Percentiles rank a stretch among this genome's conserved stretches.
Evolutionary conservation across 768 basidiomycete species (phyloP).

Genomic region (Ramaria sp.): DNA sequence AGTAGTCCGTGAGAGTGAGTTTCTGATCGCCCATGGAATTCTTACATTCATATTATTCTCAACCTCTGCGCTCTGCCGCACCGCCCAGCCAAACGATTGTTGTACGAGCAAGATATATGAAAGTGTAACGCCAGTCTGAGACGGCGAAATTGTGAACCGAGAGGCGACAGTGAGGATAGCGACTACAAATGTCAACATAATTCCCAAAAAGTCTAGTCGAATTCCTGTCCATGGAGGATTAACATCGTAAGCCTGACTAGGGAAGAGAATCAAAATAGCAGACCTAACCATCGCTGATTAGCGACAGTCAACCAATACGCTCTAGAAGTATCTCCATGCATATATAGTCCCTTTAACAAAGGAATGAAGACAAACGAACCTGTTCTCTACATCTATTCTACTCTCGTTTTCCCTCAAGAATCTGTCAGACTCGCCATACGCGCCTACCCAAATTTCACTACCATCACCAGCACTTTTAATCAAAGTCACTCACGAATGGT

Average conservation of each 20-base stretch:
- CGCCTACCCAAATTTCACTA: conserved; percentile 17
- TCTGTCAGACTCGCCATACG: conserved; percentile 69
- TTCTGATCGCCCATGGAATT: conserved; percentile 13
- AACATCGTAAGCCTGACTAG: conserved; percentile 23
- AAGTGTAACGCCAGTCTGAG: conserved; percentile 66
- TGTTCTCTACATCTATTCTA: conserved; percentile 77
- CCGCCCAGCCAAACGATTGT: conserved; percentile 65
- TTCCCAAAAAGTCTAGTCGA: conserved; percentile 79
- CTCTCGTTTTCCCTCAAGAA: conserved; percentile 68
- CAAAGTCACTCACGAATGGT: conserved; percentile 46
- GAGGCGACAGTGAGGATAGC: conserved; percentile 69
- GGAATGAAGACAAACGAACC: conserved; percentile 27
- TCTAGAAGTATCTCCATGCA: too few species aligned
- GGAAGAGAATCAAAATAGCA: conserved; percentile 15
- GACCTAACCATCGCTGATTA: conserved; percentile 50
- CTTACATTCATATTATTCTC: conserved; percentile 80
- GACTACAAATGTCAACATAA: conserved; percentile 46
- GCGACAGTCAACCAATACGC: conserved; percentile 83
- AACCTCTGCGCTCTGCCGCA: conserved; percentile 71
- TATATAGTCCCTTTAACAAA: too few species aligned
- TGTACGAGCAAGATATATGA: conserved; percentile 76
- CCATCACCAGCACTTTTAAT: not conserved
- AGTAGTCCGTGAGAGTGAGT: not conserved
- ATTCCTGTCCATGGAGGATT: conserved; percentile 33
- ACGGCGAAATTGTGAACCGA: conserved; percentile 63